Base-by-base conservation (phyloP, 2,329 filamentous ascomycete species). In the Exophiala sideris region DNA sequence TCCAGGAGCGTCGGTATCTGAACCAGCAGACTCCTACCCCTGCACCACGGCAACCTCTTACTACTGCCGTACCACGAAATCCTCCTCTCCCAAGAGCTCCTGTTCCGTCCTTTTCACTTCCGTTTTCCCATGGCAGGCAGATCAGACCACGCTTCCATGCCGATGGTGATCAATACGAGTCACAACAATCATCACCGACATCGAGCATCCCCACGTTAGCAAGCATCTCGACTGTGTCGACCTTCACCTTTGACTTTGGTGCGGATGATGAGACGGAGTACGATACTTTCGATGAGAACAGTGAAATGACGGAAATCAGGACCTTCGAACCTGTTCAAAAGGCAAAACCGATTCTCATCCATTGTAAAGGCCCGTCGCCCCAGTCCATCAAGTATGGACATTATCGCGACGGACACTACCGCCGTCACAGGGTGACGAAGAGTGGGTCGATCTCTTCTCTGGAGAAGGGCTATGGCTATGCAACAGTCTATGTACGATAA, bases 201-300 rank as follows among this genome's bases (percentile, higher is more conserved):
- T 52, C 42, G 7, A 56, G 36, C 10, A 48, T 56, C 8, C 54
- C 54, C 8, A 56, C 54, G 11, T 36, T 56, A 18, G 49, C 54
- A 3, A 56, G 54, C 40, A 56, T 56, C 12, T 56, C 54, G 21
- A 56, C 54, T n/a, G 41, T 56, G 16, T 56, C 54, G 4, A 56
- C 54, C 20, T 56, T 56, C 35, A 46, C 54, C 10, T 56, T 56
- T 29, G 49, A 56, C 29, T 56, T 56, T 21, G 21, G 45, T 14
- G 32, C 14, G 10, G 42, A 47, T 21, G 34, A 52, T 20, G 24
- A 48, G 18, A 56, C 54, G n/a, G 54, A 56, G 16, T 56, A 52
- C 34, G 54, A 56, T 32, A 45, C 48, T 1, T 56, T 52, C 16
- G 54, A 56, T n/a, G 39, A 49, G 1, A 29, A 14, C 14, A 52